A percentile compares a stretch with the other conserved stretches of the same genome.
These are phyloP conservation scores for Solanum hybrid DNA, from an alignment of 305 asterid genomes.

Conservation along the genomic window DNA sequence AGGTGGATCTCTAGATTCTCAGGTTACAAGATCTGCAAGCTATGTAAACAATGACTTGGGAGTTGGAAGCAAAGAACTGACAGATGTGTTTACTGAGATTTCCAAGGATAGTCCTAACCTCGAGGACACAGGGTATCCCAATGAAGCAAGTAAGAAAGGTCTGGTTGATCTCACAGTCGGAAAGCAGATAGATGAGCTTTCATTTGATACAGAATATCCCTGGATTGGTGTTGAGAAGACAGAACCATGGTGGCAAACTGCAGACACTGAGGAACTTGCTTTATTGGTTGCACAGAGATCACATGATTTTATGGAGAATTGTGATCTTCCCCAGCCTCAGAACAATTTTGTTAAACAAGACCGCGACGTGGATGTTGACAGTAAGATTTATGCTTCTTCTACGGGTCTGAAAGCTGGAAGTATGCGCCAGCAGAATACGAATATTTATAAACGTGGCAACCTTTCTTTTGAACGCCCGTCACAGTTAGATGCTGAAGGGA, in stretches of 20 bases:
- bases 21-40: constrained; percentile 12
- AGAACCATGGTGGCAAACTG: constrained; percentile 86
- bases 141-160: constrained; percentile 14
- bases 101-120: constrained; percentile 5
- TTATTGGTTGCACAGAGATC: constrained; percentile 55
- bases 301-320: constrained; percentile 46
- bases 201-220: constrained; percentile 32
- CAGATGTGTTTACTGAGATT: not conserved
- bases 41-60: constrained; percentile 21
- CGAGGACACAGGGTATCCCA: constrained; percentile 15
- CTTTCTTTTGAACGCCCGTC: constrained; percentile 12
- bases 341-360: constrained; percentile 28
- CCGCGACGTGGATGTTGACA: constrained; percentile 10
- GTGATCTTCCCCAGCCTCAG: constrained; percentile 85
- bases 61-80: constrained; percentile 13
- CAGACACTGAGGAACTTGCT: constrained; percentile 68
- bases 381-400: constrained; percentile 10
- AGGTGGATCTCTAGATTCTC: constrained; percentile 20
- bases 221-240: constrained; percentile 41
- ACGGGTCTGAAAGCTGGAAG: constrained; percentile 12
- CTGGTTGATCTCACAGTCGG: constrained; percentile 17
- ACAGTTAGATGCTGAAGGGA: constrained; percentile 21
- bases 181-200: constrained; percentile 23
- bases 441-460: constrained; percentile 10
- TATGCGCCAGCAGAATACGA: not conserved